A percentile compares a stretch with the other conserved stretches of the same genome.
Evolutionary conservation across 2,329 filamentous ascomycete genomes (phyloP).

Genomic region (Colletotrichum sansevieriae): DNA sequence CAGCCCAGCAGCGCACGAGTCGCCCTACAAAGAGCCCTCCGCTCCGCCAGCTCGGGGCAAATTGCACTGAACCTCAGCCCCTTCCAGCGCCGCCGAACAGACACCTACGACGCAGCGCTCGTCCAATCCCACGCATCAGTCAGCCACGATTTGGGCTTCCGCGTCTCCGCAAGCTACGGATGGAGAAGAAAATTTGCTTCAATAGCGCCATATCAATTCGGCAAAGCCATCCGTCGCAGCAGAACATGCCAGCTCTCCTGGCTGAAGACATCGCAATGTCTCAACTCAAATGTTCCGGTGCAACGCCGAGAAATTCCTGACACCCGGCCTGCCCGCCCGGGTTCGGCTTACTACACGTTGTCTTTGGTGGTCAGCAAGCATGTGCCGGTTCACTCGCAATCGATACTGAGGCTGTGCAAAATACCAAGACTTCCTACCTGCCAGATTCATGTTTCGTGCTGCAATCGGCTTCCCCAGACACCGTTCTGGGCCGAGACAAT

Average conservation of each 20-base stretch:
- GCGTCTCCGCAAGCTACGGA: conserved; percentile 14
- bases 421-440: conserved; percentile 40
- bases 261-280: conserved; percentile 22
- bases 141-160: conserved; percentile 21
- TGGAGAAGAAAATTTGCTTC: conserved; percentile 16
- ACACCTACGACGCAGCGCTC: conserved; percentile 18
- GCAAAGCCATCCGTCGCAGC: conserved; percentile 13
- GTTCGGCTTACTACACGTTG: background rate
- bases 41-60: conserved; percentile 39
- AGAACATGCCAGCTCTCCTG: conserved; percentile 4
- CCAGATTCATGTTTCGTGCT: conserved; percentile 40
- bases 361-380: conserved; percentile 21
- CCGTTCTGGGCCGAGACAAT: conserved; percentile 36
- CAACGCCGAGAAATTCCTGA: conserved; percentile 2
- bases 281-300: conserved; percentile 31
- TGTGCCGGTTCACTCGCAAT: conserved; percentile 21
- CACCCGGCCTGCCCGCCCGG: background rate
- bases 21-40: conserved; percentile 21
- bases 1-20: conserved; percentile 30
- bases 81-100: conserved; percentile 23
- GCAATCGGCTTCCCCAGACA: conserved; percentile 39
- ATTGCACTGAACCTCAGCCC: conserved; percentile 39
- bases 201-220: background rate
- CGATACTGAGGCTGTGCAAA: conserved; percentile 39
- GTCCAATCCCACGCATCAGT: conserved; percentile 22